Percentiles rank a stretch among this genome's conserved stretches.
phyloP scores from a whole-genome alignment of 306 rosid genomes.

The Ormosia semicastrata region DNA sequence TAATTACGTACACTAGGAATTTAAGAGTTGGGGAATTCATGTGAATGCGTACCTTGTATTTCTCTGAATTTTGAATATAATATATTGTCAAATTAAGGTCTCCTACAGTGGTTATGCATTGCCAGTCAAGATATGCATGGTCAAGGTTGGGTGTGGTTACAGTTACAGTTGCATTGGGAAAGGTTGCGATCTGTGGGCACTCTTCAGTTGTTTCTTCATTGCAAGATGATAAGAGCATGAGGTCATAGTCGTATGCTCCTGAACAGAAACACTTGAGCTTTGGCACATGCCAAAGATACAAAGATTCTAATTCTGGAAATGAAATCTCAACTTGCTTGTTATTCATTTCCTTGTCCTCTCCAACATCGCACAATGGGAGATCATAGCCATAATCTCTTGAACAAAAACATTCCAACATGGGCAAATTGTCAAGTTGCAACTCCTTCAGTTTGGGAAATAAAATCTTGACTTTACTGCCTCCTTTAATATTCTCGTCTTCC shows the following conservation, averaged over 20 bases:
- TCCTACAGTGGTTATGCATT: neutral
- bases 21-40: too few relatives aligned
- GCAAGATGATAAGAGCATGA: neutral
- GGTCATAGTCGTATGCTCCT: neutral
- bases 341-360: neutral
- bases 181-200: neutral
- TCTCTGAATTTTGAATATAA: neutral
- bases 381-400: neutral
- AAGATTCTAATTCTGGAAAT: neutral
- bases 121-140: too few relatives aligned
- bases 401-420: neutral
- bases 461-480: neutral
- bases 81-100: slow-evolving; percentile 7
- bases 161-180: neutral
- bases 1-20: too few relatives aligned
- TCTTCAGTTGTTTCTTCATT: neutral
- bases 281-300: accelerated
- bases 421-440: neutral
- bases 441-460: neutral
- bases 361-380: neutral
- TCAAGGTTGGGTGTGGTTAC: neutral
- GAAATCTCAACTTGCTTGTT: neutral
- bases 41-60: neutral
- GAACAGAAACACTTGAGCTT: slow-evolving; percentile 5
- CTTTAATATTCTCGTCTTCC: neutral